Base-by-base conservation (phyloP, 371 early-diverging fungal species). In the Dichotomocladium elegans region DNA sequence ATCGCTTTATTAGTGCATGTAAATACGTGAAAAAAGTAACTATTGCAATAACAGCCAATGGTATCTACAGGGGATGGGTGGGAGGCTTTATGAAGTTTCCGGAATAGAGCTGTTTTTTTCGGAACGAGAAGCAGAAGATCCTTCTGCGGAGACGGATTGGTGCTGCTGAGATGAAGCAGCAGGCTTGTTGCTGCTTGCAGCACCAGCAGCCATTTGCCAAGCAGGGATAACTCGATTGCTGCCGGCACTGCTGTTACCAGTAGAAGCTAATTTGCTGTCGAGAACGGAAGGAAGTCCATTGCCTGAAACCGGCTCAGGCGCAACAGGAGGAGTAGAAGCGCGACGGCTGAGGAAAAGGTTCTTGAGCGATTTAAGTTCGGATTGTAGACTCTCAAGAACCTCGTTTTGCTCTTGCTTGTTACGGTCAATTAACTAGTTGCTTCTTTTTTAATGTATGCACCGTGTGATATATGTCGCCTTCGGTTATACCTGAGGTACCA, bases 341-440 rank as follows among this genome's bases (percentile, higher is more conserved):
- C 91, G 86, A 29, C 92, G 85, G 60, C 85, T 94, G 50, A 91
- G 62, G 44, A 96, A 62, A 50, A 96, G 77, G 53, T 86, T 88
- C 63, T 95, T 92, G 41, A 96, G 80, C 11, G 91, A 90, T 62
- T 93, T 93, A 71, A 97, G 82, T 67, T 97, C 98, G 17, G 80
- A 78, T 70, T 97, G 96, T 17, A 97, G 76, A 34, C 95, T 94
- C n/a, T 73, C 64, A 62, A 92, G 60, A 10, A 89, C 79, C 15
- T 80, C 74, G 14, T 70, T 67, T 60, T 90, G 89, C 24, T 86
- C 73, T 49, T 89, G 83, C 55, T 87, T 89, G 47, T 79, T 74
- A 63, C 87, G 86, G 31, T 90, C 87, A 63, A 91, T 64, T 55
- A 89, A 59, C 90, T 90, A 47, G 15, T 49, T 37, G n/a, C 11